Evolutionary conservation across 495 filamentous ascomycete genomes (phyloP).

Genomic region (Podospora pseudopauciseta): DNA sequence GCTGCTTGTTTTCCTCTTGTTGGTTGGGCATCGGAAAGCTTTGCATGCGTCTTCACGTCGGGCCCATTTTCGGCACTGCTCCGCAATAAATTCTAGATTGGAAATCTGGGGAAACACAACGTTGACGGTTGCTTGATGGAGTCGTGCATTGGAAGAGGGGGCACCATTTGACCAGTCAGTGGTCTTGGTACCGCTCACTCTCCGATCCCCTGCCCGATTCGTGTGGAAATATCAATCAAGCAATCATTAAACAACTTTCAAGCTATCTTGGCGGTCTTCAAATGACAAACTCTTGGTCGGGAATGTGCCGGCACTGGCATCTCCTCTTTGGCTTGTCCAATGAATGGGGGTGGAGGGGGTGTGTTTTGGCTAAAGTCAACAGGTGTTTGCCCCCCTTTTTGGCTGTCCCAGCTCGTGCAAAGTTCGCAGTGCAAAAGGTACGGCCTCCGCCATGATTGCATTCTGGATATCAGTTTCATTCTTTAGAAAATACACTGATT

Average conservation of each 20-base stretch:
- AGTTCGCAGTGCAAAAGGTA: background rate
- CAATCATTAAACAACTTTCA: background rate
- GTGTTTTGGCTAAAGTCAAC: conserved; percentile 7
- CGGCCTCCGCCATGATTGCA: background rate
- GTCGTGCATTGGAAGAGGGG: background rate
- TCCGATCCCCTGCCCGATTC: conserved; percentile 3
- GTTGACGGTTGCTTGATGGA: background rate
- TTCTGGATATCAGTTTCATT: background rate
- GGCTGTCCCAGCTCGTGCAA: background rate
- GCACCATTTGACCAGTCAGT: background rate
- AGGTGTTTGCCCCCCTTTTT: conserved; percentile 1
- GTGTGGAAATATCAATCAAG: background rate
- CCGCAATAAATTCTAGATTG: conserved; percentile 15
- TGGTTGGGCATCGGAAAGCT: background rate
- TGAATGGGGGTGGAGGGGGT: background rate
- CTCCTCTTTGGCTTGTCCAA: background rate
- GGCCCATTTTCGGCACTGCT: conserved; percentile 20
- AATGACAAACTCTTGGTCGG: background rate
- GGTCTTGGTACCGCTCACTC: background rate
- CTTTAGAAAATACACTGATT: no score
- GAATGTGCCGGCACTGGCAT: background rate
- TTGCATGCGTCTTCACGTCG: background rate
- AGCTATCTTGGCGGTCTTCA: background rate
- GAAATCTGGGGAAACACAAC: background rate
- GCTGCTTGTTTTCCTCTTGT: background rate